phyloP scores from a whole-genome alignment of 2,329 filamentous ascomycete genomes.

The Teratosphaeria pseudoeucalypti region DNA sequence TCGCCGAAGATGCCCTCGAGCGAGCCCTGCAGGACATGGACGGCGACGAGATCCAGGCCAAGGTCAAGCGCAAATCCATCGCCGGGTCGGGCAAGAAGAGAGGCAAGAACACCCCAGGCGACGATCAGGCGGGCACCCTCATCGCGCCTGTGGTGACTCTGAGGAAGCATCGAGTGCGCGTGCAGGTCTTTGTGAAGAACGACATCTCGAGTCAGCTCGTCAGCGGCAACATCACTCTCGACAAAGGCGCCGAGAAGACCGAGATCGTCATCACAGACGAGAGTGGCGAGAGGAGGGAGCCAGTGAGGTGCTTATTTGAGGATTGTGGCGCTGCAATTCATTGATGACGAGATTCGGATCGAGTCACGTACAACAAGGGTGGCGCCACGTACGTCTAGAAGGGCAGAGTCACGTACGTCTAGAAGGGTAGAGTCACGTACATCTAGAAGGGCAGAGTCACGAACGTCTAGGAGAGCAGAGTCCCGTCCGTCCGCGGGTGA shows the following conservation, averaged over 20 bases:
- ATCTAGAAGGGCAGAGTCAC: too few species aligned
- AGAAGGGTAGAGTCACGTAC: too few species aligned
- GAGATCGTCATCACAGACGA: conserved; percentile 20
- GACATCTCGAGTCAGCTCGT: conserved; percentile 16
- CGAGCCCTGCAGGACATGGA: not conserved
- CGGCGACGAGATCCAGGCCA: conserved; percentile 8
- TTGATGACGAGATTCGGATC: not conserved
- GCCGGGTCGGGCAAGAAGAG: conserved; percentile 6
- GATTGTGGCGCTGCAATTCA: not conserved
- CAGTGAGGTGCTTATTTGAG: conserved; percentile 19
- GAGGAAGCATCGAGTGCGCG: not conserved
- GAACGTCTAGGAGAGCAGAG: too few species aligned
- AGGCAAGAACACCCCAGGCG: not conserved
- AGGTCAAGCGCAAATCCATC: conserved; percentile 6
- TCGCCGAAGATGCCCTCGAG: conserved; percentile 20
- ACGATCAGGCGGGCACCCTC: not conserved
- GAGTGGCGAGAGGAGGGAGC: conserved; percentile 12
- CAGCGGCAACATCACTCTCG: conserved; percentile 8
- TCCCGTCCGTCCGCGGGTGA: too few species aligned
- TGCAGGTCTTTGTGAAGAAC: not conserved
- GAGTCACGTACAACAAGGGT: too few species aligned
- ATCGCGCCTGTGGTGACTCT: not conserved
- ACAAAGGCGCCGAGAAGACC: conserved; percentile 9
- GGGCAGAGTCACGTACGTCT: too few species aligned
- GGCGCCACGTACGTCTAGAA: too few species aligned